These are phyloP conservation scores for Leucosporidium creatinivorum DNA, from an alignment of 768 basidiomycete genomes.

Conservation along the genomic window DNA sequence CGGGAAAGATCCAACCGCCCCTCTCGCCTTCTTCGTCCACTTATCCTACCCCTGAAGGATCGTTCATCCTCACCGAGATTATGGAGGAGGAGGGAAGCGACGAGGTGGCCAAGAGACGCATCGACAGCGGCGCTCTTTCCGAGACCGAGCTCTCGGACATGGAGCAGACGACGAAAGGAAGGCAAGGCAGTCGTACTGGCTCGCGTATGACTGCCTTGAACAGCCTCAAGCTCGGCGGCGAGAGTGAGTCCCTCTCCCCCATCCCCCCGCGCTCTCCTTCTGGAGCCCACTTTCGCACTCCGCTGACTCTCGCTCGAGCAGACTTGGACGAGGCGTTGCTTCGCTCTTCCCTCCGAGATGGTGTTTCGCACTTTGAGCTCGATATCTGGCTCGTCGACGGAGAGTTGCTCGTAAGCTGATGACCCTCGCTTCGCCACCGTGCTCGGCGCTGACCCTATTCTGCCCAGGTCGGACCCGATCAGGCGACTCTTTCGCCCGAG, in stretches of 20 bases:
- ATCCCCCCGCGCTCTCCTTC: neutral
- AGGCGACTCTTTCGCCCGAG: neutral
- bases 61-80: neutral
- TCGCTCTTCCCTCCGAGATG: slow-evolving; percentile 2
- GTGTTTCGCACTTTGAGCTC: neutral
- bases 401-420: slow-evolving; percentile 15
- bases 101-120: neutral
- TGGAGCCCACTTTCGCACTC: too few species aligned
- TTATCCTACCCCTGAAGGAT: neutral
- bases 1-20: neutral
- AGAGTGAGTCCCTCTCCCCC: neutral
- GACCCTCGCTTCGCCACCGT: neutral
- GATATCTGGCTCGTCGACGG: slow-evolving; percentile 22
- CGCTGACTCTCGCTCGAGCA: too few species aligned
- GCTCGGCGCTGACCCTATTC: neutral
- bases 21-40: neutral
- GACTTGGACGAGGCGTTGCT: neutral
- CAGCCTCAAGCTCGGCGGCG: neutral
- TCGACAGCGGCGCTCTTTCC: neutral
- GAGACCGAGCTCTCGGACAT: neutral
- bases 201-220: neutral
- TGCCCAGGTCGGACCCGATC: slow-evolving; percentile 1
- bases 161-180: neutral
- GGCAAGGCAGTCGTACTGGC: neutral
- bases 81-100: neutral